These are phyloP conservation scores for Dujonia santamariae DNA, from an alignment of 1,139 yeast genomes.

Conservation along the genomic window DNA sequence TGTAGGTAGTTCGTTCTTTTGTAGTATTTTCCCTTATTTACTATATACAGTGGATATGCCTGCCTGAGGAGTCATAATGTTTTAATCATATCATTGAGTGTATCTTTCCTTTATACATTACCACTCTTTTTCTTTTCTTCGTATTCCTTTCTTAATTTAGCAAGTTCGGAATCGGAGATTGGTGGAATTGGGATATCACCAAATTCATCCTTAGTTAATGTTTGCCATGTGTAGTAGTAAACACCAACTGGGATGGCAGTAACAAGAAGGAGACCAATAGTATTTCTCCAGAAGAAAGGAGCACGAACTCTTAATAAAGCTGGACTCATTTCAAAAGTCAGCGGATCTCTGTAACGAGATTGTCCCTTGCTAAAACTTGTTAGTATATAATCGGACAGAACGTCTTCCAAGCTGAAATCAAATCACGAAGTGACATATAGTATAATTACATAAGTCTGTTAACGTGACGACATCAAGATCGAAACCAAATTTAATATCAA, in stretches of 20 bases:
- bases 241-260: slow-evolving; percentile 66
- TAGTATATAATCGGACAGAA: slow-evolving; percentile 2
- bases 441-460: background rate
- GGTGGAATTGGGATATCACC: slow-evolving; percentile 93
- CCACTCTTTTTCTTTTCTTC: slow-evolving; percentile 37
- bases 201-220: slow-evolving; percentile 79
- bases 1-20: no score
- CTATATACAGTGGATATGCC: no score
- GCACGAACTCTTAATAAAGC: slow-evolving; percentile 86
- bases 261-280: slow-evolving; percentile 56
- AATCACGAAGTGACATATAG: no score
- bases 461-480: no score
- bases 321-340: slow-evolving; percentile 87
- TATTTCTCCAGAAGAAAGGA: slow-evolving; percentile 79
- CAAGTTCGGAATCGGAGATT: slow-evolving; percentile 72
- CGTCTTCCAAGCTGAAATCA: no score
- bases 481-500: no score
- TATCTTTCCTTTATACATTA: slow-evolving; percentile 2
- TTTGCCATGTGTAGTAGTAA: slow-evolving; percentile 69
- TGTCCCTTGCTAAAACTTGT: slow-evolving; percentile 23
- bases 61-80: no score
- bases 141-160: slow-evolving; percentile 67
- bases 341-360: slow-evolving; percentile 62
- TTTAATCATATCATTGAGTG: no score
- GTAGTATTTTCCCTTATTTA: no score